These are phyloP conservation scores for Hanseniaspora jakobsenii DNA, from an alignment of 805 yeast species.

Conservation along the genomic window DNA sequence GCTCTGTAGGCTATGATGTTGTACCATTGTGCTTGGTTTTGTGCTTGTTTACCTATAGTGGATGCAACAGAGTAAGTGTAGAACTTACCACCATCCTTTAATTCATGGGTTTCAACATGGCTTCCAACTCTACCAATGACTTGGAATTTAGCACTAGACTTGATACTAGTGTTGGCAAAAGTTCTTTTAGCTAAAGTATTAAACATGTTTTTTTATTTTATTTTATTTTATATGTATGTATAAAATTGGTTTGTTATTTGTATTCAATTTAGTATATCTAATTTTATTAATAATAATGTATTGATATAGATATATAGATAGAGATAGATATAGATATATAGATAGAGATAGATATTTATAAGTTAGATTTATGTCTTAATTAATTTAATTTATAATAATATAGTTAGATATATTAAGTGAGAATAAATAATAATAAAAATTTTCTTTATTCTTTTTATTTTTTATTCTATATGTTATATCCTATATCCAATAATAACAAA, in stretches of 20 bases:
- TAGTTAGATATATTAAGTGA: too few relatives aligned
- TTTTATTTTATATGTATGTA: not conserved
- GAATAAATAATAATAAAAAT: too few relatives aligned
- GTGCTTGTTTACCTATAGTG: too few relatives aligned
- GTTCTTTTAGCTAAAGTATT: slow-evolving; percentile 9
- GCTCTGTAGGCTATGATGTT: not conserved
- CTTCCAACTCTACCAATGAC: slow-evolving; percentile 11
- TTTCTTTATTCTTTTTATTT: not conserved
- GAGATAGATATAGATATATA: too few relatives aligned
- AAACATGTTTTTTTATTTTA: not conserved
- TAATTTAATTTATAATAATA: too few relatives aligned
- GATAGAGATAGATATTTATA: too few relatives aligned
- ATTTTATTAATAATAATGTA: too few relatives aligned
- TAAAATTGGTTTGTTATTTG: not conserved
- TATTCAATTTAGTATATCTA: too few relatives aligned
- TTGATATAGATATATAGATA: too few relatives aligned
- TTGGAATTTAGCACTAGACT: slow-evolving; percentile 1
- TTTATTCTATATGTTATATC: not conserved
- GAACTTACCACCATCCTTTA: not conserved
- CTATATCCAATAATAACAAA: too few relatives aligned
- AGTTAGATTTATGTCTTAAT: too few relatives aligned
- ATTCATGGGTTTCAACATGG: not conserved
- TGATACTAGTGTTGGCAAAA: slow-evolving; percentile 2
- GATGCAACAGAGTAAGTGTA: slow-evolving; percentile 10
- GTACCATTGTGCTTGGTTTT: too few relatives aligned